phyloP scores from a whole-genome alignment of 2,329 filamentous ascomycete genomes.

The Fusarium stilboides region DNA sequence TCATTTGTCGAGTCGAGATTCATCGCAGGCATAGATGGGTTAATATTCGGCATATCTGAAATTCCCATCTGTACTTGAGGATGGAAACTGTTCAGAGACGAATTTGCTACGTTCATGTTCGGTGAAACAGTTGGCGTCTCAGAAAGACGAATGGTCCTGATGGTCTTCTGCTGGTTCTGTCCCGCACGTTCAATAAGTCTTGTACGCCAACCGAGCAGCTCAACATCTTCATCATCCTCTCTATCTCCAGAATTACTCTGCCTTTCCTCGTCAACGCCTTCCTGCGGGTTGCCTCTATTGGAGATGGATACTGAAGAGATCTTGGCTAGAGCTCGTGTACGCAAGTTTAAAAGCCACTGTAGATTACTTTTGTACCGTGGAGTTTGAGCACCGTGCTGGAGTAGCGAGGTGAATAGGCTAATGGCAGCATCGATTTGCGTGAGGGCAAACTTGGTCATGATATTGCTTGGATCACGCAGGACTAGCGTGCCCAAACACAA shows the following conservation, averaged over 20 bases:
- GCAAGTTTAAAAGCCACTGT: slow-evolving; percentile 12
- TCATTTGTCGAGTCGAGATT: slow-evolving; percentile 12
- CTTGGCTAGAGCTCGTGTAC: slow-evolving; percentile 10
- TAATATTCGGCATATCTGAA: not conserved
- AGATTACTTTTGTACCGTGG: slow-evolving; percentile 11
- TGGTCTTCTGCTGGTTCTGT: slow-evolving; percentile 8
- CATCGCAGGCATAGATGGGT: not conserved
- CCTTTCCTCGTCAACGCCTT: not conserved
- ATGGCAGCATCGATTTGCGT: slow-evolving; percentile 16
- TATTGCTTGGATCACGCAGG: slow-evolving; percentile 10
- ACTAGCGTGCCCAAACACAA: slow-evolving; percentile 9
- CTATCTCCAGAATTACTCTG: not conserved
- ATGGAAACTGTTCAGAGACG: not conserved
- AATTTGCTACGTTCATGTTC: not conserved
- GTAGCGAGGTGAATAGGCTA: slow-evolving; percentile 8
- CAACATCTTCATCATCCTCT: slow-evolving; percentile 13
- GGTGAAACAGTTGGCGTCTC: slow-evolving; percentile 14
- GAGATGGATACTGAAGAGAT: not conserved
- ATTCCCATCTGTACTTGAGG: slow-evolving; percentile 6
- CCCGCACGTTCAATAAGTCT: slow-evolving; percentile 18
- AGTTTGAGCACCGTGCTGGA: slow-evolving; percentile 8
- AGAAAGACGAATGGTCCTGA: slow-evolving; percentile 15
- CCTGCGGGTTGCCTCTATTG: not conserved
- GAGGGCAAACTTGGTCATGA: slow-evolving; percentile 4
- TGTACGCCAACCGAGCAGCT: slow-evolving; percentile 15